Conservation (phyloP, 2,329 filamentous ascomycete species). For the Fusarium continuum region DNA sequence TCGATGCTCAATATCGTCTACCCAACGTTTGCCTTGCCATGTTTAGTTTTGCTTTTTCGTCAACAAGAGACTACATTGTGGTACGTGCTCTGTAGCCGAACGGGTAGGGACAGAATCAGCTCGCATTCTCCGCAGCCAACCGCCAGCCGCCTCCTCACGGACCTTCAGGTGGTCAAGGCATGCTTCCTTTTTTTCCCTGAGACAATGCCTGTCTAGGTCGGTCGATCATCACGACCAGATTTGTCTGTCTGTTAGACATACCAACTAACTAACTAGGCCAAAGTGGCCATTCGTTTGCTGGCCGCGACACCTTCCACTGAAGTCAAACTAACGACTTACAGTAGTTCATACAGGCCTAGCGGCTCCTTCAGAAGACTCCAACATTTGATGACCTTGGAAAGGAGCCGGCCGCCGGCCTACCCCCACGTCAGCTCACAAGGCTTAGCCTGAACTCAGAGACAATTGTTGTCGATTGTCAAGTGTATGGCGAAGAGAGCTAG, state of each 20-base stretch:
- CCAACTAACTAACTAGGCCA: constrained; percentile 19
- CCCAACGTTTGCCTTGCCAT: neutral
- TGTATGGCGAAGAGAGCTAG: constrained; percentile 5
- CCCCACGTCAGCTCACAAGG: constrained; percentile 31
- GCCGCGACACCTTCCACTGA: neutral
- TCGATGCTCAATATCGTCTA: neutral
- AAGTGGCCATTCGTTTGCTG: constrained; percentile 17
- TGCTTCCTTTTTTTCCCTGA: constrained; percentile 26
- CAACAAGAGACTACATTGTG: constrained; percentile 3
- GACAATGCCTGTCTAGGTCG: constrained; percentile 39
- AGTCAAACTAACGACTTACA: neutral
- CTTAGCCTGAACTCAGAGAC: constrained; percentile 10
- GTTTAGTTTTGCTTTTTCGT: constrained; percentile 33
- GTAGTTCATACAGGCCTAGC: too few relatives aligned
- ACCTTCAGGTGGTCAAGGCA: constrained; percentile 37
- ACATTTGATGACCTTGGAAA: neutral
- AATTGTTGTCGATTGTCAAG: constrained; percentile 15
- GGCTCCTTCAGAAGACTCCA: neutral
- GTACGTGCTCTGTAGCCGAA: constrained; percentile 28
- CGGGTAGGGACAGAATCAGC: constrained; percentile 30
- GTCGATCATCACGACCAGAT: constrained; percentile 39
- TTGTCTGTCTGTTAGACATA: constrained; percentile 20
- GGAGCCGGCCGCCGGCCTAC: constrained; percentile 10
- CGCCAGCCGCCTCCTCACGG: constrained; percentile 33
- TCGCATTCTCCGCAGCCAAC: constrained; percentile 37